Evolutionary conservation across 164 flowering plant genomes (phyloP).

Genomic region (Nymphaea colorata): DNA sequence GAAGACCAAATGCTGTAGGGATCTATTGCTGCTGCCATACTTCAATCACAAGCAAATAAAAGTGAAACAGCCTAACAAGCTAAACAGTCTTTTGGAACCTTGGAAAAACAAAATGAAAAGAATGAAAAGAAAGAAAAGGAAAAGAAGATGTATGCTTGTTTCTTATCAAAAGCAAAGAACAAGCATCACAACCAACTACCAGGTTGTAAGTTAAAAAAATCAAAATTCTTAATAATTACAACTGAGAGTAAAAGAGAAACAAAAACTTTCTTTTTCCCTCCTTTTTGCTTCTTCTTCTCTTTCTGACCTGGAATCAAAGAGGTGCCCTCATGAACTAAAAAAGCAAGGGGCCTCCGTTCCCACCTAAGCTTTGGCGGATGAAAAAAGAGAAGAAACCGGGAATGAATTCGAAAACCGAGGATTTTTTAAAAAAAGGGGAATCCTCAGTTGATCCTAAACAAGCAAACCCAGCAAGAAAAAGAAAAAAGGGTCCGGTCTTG

Average conservation of each 20-base stretch:
- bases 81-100: background rate
- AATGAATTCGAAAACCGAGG: slow-evolving; percentile 54
- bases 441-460: background rate
- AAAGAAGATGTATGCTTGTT: background rate
- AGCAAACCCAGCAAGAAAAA: slow-evolving; percentile 4
- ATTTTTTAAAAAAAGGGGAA: slow-evolving; percentile 11
- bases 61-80: background rate
- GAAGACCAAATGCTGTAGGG: slow-evolving; percentile 24
- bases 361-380: slow-evolving; percentile 3
- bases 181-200: background rate
- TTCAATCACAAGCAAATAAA: slow-evolving; percentile 1
- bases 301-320: background rate
- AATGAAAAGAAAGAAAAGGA: slow-evolving; percentile 9
- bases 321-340: background rate
- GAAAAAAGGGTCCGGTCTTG: background rate
- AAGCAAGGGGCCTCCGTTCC: background rate
- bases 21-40: slow-evolving; percentile 61
- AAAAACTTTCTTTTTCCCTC: too few species aligned
- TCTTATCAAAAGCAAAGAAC: background rate
- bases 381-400: slow-evolving; percentile 18
- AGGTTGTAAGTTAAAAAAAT: too few species aligned
- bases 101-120: slow-evolving; percentile 4
- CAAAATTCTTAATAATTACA: too few species aligned
- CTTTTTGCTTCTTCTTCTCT: background rate
- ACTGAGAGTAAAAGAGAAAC: background rate